Conservation (phyloP, 2,329 filamentous ascomycete species). For the Paraphoma sp. region DNA sequence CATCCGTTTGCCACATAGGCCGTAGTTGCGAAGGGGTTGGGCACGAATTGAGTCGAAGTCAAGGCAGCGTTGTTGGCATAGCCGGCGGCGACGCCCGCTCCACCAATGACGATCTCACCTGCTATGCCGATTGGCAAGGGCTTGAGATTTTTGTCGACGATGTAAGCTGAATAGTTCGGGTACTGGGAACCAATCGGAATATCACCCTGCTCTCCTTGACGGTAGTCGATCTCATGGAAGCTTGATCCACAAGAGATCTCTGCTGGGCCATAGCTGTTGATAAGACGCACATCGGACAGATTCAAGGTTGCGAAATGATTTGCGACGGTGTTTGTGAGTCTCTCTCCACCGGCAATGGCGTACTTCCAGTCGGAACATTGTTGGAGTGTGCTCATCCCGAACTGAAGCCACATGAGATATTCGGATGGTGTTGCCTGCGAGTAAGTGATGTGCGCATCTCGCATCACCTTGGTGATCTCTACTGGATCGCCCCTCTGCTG, state of each 20-base stretch:
- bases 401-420: background rate
- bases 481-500: background rate
- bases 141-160: constrained; percentile 49
- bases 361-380: background rate
- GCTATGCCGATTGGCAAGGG: constrained; percentile 49
- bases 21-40: constrained; percentile 1
- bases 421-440: background rate
- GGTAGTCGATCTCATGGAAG: background rate
- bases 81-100: constrained; percentile 17
- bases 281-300: constrained; percentile 33
- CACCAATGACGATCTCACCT: constrained; percentile 51
- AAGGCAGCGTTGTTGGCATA: constrained; percentile 39
- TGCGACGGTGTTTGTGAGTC: constrained; percentile 17
- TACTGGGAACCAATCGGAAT: constrained; percentile 9
- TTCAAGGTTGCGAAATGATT: constrained; percentile 36
- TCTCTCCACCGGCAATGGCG: background rate
- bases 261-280: constrained; percentile 26
- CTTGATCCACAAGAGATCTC: constrained; percentile 8
- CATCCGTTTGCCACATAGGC: constrained; percentile 18
- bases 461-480: background rate
- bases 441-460: background rate
- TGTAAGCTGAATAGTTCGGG: constrained; percentile 33
- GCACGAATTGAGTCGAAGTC: constrained; percentile 25
- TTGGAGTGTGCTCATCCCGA: background rate
- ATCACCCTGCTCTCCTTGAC: background rate